phyloP scores from a whole-genome alignment of 805 yeast genomes.

The Ogataea degrootiae region DNA sequence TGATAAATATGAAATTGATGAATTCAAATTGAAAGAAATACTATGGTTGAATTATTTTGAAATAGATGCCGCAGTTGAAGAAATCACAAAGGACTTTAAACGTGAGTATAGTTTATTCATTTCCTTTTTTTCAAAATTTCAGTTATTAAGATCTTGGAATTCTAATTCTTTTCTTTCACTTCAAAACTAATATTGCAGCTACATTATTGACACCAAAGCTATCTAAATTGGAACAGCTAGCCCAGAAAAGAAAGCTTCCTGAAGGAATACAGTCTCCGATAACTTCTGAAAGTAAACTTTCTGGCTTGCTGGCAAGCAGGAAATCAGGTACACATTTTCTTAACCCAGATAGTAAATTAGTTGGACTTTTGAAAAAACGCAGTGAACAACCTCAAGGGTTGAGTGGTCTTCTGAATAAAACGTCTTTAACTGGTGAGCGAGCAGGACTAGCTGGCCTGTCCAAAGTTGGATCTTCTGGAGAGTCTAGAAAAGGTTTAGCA shows the following conservation, averaged over 20 bases:
- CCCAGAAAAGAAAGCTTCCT: constrained; percentile 33
- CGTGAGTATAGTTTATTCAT: constrained; percentile 18
- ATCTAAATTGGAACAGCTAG: constrained; percentile 45
- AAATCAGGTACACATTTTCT: not conserved
- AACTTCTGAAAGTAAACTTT: not conserved
- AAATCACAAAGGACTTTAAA: constrained; percentile 34
- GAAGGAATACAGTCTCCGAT: not conserved
- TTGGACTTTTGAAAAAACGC: too few species aligned
- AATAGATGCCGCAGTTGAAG: constrained; percentile 45
- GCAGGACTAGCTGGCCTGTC: not conserved
- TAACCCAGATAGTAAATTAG: not conserved
- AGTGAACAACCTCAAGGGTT: not conserved
- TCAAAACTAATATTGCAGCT: constrained; percentile 1
- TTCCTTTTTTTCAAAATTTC: not conserved
- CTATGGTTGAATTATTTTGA: constrained; percentile 58
- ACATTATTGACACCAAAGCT: constrained; percentile 8
- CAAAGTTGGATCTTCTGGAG: not conserved
- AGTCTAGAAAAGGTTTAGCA: not conserved
- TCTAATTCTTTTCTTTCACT: constrained; percentile 10
- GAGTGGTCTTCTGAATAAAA: not conserved
- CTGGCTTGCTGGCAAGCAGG: not conserved
- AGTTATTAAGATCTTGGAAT: constrained; percentile 7
- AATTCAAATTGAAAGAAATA: constrained; percentile 49
- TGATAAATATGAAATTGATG: constrained; percentile 40
- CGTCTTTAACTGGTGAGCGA: not conserved